Evolutionary conservation across 495 filamentous ascomycete species (phyloP), one percentile per base, ranked within the genome.

Genomic region (Aspergillus carlsbadensis): DNA sequence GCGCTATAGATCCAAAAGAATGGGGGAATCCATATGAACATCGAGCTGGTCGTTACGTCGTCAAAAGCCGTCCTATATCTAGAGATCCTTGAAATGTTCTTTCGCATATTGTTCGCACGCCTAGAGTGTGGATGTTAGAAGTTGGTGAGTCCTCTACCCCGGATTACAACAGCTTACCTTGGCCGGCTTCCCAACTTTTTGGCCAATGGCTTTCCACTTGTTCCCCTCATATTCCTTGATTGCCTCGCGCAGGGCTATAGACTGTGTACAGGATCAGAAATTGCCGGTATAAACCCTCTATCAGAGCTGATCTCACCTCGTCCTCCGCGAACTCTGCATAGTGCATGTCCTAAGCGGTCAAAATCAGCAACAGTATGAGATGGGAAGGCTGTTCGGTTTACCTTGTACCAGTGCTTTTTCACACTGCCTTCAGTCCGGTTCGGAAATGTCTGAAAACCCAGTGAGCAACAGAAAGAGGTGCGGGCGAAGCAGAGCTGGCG

Each of bases 401-500:
- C 92, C 82, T 98, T 98, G 70, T 98, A 98, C 94, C 94, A 98
- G 71, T 98, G 94, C 76, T 98, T 98, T 81, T 98, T 98, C 10
- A 98, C 94, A 65, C 91, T 96, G 15, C 94, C 94, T 71, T 98
- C 94, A 20, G 94, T 98, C 60, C 94, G 81, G 15, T 82, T 84
- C 14, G 94, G 94, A 71, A 98, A 98, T 10, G 88, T 92, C 90
- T 95, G 65, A 37, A 36, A 64, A 52, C 49, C 46, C 61, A 50
- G 56, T 35, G 64, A 53, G 39, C 41, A 44, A 41, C 46, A 14
- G 52, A 35, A 36, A 46, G 22, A 33, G 31, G 39, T 26, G 26
- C 13, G 24, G 50, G 50, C 64, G 14, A 8, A 1, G 2, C 6
- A 48, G 13, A 22, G 40, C 7, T 14, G 8, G n/a, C n/a, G 13